Conservation (phyloP, 495 filamentous ascomycete species). For the Lasiosphaeria ovina region DNA sequence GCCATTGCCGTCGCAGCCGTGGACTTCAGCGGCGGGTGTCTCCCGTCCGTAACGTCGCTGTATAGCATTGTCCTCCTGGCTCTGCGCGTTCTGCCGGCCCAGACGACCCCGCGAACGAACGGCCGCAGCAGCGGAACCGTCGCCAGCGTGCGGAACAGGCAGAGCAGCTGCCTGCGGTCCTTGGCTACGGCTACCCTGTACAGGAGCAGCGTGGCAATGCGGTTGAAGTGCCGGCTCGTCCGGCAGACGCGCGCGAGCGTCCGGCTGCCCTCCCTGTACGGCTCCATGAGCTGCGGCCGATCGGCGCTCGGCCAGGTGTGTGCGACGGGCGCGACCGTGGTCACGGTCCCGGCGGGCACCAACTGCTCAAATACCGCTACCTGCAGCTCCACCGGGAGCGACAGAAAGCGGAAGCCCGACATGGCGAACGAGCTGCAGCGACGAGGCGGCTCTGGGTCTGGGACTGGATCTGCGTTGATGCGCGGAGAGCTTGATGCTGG, state of each 20-base stretch:
- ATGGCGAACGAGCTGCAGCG: too few relatives aligned
- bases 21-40: too few relatives aligned
- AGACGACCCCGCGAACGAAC: background rate
- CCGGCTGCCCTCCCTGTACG: background rate
- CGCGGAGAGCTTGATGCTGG: too few relatives aligned
- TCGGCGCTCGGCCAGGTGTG: background rate
- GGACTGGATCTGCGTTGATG: too few relatives aligned
- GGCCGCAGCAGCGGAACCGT: background rate
- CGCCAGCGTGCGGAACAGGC: background rate
- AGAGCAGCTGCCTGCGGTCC: slow-evolving; percentile 1
- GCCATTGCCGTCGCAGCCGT: too few relatives aligned
- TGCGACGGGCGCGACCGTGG: background rate
- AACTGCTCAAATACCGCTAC: slow-evolving; percentile 3
- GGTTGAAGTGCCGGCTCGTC: background rate
- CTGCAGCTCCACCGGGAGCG: slow-evolving; percentile 5
- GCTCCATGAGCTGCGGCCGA: background rate
- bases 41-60: too few relatives aligned
- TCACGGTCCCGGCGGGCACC: slow-evolving; percentile 2
- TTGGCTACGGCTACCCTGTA: background rate
- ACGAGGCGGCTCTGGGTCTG: too few relatives aligned
- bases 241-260: background rate
- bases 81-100: background rate
- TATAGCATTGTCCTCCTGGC: background rate
- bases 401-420: background rate
- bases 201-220: slow-evolving; percentile 4